Evolutionary conservation across 495 filamentous ascomycete species (phyloP).

Genomic region (Aspergillus olivimuriae): DNA sequence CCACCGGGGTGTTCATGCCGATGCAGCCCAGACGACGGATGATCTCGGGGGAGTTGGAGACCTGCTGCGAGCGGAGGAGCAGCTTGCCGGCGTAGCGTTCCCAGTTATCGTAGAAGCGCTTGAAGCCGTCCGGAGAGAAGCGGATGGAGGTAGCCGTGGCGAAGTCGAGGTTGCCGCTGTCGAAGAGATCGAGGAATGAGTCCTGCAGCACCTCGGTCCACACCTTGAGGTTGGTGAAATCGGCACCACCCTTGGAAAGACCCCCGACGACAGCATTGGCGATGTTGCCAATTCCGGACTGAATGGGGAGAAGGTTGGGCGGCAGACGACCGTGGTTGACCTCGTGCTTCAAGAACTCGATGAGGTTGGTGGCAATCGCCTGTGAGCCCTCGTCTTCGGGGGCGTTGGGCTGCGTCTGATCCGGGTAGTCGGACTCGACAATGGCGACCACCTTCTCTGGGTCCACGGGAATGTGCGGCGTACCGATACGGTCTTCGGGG

Average conservation of each 20-base stretch:
- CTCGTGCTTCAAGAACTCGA: constrained; percentile 82
- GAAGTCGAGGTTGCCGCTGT: constrained; percentile 83
- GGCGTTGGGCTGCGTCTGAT: constrained; percentile 71
- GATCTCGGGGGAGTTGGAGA: constrained; percentile 92
- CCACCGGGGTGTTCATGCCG: constrained; percentile 93
- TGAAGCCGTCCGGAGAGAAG: constrained; percentile 87
- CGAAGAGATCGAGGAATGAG: constrained; percentile 90
- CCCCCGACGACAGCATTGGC: constrained; percentile 90
- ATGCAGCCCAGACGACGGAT: constrained; percentile 83
- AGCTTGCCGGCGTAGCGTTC: constrained; percentile 75
- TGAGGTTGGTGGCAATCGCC: constrained; percentile 72
- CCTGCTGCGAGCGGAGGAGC: constrained; percentile 78
- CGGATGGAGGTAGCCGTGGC: constrained; percentile 88
- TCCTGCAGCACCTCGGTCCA: constrained; percentile 96
- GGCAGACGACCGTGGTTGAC: constrained; percentile 72
- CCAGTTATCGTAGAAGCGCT: constrained; percentile 87
- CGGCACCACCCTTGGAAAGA: constrained; percentile 63
- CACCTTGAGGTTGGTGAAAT: constrained; percentile 82
- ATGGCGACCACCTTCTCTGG: constrained; percentile 82
- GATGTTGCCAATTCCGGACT: constrained; percentile 90
- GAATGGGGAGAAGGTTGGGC: constrained; percentile 70
- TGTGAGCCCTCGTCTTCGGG: constrained; percentile 67
- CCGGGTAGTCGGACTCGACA: constrained; percentile 77
- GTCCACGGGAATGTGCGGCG: constrained; percentile 78
- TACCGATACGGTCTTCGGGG: constrained; percentile 75